These are phyloP conservation scores for Daedaleopsis nitida DNA, from an alignment of 768 basidiomycete species.

Conservation along the genomic window DNA sequence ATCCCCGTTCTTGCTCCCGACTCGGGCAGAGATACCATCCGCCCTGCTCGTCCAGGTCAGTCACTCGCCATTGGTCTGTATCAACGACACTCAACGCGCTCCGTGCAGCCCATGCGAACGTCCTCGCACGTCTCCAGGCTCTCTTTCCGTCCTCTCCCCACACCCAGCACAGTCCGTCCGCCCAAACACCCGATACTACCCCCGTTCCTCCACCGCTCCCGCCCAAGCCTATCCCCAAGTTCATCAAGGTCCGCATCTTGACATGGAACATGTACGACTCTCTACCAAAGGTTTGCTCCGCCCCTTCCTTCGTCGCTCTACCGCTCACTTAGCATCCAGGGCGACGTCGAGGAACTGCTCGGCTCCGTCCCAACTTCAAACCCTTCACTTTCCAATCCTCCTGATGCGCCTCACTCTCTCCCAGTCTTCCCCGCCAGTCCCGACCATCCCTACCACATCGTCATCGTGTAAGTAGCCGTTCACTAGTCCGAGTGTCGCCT, in stretches of 20 bases:
- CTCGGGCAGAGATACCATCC: constrained; percentile 13
- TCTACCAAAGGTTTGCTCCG: constrained; percentile 61
- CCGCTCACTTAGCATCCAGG: constrained; percentile 42
- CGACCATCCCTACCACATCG: constrained; percentile 72
- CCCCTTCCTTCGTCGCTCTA: too few species aligned
- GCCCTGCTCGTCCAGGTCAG: constrained; percentile 10
- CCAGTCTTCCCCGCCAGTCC: constrained; percentile 52
- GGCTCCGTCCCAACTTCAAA: constrained; percentile 55
- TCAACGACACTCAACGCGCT: neutral
- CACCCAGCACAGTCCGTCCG: constrained; percentile 20
- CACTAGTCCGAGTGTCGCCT: neutral
- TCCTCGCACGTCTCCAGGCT: constrained; percentile 54
- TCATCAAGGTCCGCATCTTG: constrained; percentile 67
- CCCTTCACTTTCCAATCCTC: constrained; percentile 13
- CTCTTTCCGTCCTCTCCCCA: constrained; percentile 46
- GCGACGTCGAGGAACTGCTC: constrained; percentile 71
- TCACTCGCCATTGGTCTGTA: neutral
- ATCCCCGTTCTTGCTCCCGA: constrained; percentile 12
- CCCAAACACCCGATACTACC: constrained; percentile 22
- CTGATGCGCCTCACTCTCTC: constrained; percentile 35
- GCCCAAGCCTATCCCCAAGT: constrained; percentile 36
- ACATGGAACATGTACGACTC: constrained; percentile 91
- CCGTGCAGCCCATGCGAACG: constrained; percentile 20
- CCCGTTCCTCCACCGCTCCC: constrained; percentile 26
- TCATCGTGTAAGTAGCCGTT: constrained; percentile 65